phyloP scores from a whole-genome alignment of 345 rosid genomes.

The Ailanthus altissimus region DNA sequence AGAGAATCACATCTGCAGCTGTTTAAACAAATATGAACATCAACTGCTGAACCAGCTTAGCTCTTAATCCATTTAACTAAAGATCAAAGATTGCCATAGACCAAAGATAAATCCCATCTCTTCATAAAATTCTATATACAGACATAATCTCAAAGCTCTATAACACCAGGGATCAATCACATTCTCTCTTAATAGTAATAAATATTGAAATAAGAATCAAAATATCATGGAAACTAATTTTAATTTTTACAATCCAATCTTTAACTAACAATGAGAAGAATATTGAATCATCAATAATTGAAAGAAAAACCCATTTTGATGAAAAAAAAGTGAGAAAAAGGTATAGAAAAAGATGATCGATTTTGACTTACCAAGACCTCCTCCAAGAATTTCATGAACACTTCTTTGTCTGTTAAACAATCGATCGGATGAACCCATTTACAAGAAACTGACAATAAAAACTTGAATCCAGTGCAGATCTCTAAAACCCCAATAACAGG shows the following conservation, averaged over 20 bases:
- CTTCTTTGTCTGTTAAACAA: constrained; percentile 67
- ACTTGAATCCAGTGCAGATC: constrained; percentile 48
- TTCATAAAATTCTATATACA: background rate
- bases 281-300: background rate
- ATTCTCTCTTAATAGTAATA: background rate
- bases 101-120: background rate
- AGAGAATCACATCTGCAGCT: constrained; percentile 91
- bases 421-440: constrained; percentile 64
- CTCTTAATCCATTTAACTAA: constrained; percentile 6
- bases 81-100: background rate
- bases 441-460: constrained; percentile 16
- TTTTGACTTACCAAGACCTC: constrained; percentile 61
- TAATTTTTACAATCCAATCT: background rate
- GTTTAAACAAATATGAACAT: constrained; percentile 28
- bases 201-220: background rate
- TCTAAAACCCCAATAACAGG: constrained; percentile 27
- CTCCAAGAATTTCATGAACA: constrained; percentile 82
- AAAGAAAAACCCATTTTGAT: background rate
- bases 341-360: background rate
- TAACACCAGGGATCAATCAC: background rate
- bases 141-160: background rate
- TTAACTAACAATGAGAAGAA: background rate
- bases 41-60: background rate
- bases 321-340: no score
- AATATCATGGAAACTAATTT: background rate